These are phyloP conservation scores for Hypoxylon subgilvum DNA, from an alignment of 495 filamentous ascomycete genomes.

Conservation along the genomic window DNA sequence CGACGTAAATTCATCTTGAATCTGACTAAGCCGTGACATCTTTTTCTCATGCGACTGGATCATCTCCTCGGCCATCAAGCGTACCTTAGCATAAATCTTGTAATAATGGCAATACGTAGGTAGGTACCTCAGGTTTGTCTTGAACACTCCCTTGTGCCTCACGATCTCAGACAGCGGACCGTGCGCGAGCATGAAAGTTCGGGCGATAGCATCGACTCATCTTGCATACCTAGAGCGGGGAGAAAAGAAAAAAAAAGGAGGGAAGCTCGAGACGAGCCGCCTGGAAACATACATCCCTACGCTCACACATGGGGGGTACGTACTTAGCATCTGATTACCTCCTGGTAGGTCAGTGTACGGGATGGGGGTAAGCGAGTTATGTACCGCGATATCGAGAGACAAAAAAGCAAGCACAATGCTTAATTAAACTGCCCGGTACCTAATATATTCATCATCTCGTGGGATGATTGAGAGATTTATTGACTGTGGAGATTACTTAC, in stretches of 20 bases:
- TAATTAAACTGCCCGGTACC: too few relatives aligned
- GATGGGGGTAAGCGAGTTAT: too few relatives aligned
- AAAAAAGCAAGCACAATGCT: too few relatives aligned
- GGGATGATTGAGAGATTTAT: too few relatives aligned
- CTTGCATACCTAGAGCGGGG: neutral
- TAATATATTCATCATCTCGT: too few relatives aligned
- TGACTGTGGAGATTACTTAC: too few relatives aligned
- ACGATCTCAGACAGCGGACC: constrained; percentile 23
- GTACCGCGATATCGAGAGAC: too few relatives aligned
- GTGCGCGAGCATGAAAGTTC: constrained; percentile 14
- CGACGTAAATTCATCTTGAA: neutral
- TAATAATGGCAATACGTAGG: neutral
- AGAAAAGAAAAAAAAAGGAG: neutral
- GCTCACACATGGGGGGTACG: neutral
- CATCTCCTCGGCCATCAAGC: too few relatives aligned
- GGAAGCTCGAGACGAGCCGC: constrained; percentile 34
- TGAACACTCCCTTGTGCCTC: constrained; percentile 18
- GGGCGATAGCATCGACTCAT: constrained; percentile 31
- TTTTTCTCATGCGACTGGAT: too few relatives aligned
- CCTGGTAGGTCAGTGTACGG: too few relatives aligned
- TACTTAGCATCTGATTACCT: neutral
- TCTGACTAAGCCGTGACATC: neutral
- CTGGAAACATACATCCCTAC: neutral
- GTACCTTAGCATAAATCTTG: too few relatives aligned
- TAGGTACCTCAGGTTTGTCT: neutral